Percentiles rank a stretch among this genome's conserved stretches.
Conservation (phyloP, 140 eudicot genomes). For the Anethum foeniculum region DNA sequence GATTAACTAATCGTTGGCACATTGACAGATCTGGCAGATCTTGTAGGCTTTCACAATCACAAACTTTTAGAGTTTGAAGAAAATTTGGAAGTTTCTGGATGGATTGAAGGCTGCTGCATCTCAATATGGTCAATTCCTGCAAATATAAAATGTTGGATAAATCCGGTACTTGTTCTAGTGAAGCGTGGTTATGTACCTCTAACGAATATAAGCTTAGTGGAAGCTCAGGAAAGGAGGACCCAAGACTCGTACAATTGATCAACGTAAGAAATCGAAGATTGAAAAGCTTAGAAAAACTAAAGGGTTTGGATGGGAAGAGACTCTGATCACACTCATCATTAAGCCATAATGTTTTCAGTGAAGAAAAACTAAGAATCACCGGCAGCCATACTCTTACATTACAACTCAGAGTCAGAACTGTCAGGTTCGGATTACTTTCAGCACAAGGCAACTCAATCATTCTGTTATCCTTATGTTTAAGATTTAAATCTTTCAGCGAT, state of each 20-base stretch:
- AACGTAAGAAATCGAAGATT: accelerated
- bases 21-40: neutral
- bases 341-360: neutral
- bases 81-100: neutral
- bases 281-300: neutral
- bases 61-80: neutral
- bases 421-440: neutral
- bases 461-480: neutral
- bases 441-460: neutral
- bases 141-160: neutral
- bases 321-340: neutral
- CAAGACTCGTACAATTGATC: neutral
- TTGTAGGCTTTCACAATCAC: neutral
- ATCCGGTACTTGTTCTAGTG: neutral
- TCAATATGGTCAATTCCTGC: accelerated
- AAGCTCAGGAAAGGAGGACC: neutral
- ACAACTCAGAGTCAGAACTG: neutral
- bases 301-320: neutral
- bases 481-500: neutral
- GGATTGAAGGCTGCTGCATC: neutral
- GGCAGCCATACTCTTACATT: neutral
- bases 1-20: neutral
- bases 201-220: neutral
- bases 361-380: neutral
- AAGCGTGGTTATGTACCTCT: neutral